Evolutionary conservation across 1,139 yeast genomes (phyloP).

Genomic region (Protomyces lactucae-debilis): DNA sequence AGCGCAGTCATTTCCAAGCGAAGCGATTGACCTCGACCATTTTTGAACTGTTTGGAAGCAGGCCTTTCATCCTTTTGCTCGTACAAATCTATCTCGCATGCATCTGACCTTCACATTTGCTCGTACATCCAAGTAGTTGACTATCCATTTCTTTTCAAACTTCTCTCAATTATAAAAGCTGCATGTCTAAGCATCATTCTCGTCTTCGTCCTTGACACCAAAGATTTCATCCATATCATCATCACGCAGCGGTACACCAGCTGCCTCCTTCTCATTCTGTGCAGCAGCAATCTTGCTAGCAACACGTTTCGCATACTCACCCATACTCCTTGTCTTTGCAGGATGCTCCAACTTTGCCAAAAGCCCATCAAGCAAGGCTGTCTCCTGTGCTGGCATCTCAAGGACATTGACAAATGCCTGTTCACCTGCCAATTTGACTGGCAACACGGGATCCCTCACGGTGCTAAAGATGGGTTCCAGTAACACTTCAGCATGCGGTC

Average conservation of each 20-base stretch:
- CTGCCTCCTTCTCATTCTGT: slow-evolving; percentile 25
- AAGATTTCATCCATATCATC: slow-evolving; percentile 23
- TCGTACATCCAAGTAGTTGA: no score
- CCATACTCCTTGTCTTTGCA: slow-evolving; percentile 27
- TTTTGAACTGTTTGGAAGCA: no score
- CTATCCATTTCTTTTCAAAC: no score
- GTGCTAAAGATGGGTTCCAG: slow-evolving; percentile 75
- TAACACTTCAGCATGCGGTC: slow-evolving; percentile 53
- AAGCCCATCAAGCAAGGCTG: slow-evolving; percentile 1
- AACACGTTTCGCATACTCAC: slow-evolving; percentile 29
- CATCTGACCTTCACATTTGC: no score
- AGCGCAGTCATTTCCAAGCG: no score
- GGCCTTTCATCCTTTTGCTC: no score
- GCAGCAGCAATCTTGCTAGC: slow-evolving; percentile 27
- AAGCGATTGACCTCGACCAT: no score
- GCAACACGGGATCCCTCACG: slow-evolving; percentile 79
- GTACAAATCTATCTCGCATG: no score
- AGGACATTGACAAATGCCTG: slow-evolving; percentile 76
- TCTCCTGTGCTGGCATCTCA: slow-evolving; percentile 56
- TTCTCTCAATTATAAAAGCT: no score
- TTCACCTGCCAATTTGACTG: slow-evolving; percentile 91
- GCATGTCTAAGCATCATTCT: background rate
- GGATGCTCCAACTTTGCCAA: background rate
- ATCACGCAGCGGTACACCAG: slow-evolving; percentile 14
- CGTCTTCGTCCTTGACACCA: background rate